Percentiles rank a stretch among this genome's conserved stretches.
Conservation (phyloP, 441 rosid genomes). For the Corymbia citriodora region DNA sequence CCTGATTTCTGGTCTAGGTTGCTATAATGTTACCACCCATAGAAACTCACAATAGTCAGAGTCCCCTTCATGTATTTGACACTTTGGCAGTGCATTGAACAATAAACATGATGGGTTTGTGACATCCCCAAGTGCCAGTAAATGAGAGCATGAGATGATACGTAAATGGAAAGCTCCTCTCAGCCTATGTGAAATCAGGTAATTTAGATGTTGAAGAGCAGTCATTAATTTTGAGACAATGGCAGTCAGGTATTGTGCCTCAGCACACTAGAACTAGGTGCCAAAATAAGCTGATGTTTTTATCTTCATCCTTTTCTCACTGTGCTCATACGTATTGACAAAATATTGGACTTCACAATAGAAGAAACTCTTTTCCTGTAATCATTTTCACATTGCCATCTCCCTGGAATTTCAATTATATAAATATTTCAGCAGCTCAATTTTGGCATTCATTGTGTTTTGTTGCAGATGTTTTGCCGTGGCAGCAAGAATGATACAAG, state of each 20-base stretch:
- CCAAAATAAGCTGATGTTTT: not conserved
- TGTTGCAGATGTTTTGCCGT: slow-evolving; percentile 91
- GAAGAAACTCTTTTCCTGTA: not conserved
- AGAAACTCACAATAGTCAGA: not conserved
- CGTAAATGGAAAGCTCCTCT: not conserved
- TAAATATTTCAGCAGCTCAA: not conserved
- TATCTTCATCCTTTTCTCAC: not conserved
- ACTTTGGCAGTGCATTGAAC: not conserved
- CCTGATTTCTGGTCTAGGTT: not conserved
- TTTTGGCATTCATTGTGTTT: not conserved
- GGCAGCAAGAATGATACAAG: slow-evolving; percentile 95
- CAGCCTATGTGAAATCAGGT: not conserved
- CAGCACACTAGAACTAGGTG: not conserved
- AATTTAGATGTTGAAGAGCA: not conserved
- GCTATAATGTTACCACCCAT: not conserved
- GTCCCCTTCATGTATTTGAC: not conserved
- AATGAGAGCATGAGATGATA: not conserved
- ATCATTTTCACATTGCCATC: not conserved
- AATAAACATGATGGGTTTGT: not conserved
- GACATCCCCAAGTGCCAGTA: not conserved
- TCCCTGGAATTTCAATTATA: not conserved
- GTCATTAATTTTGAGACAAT: not conserved
- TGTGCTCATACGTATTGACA: not conserved
- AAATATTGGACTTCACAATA: not conserved
- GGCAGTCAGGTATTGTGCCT: not conserved